Conservation (phyloP, 306 rosid species). For the Vigna reflexopilosa region DNA sequence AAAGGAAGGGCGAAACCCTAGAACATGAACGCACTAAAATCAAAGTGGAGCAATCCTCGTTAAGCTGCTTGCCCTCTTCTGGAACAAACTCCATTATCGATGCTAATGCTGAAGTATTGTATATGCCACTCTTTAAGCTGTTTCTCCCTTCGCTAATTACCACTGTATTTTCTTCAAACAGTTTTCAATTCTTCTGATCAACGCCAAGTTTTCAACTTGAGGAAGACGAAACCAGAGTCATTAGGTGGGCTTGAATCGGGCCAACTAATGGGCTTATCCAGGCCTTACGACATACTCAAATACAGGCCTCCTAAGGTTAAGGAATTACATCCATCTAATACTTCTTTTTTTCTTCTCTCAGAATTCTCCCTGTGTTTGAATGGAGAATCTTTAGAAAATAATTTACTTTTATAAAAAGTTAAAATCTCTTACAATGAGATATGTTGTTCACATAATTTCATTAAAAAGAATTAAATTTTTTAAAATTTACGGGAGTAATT, state of each 20-base stretch:
- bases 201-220: constrained; percentile 6
- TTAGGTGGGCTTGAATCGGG: constrained; percentile 4
- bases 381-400: too few species aligned
- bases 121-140: constrained; percentile 7
- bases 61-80: constrained; percentile 62
- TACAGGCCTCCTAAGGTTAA: neutral
- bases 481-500: too few species aligned
- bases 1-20: constrained; percentile 18
- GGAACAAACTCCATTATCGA: constrained; percentile 65
- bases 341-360: too few species aligned
- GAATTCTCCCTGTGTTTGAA: too few species aligned
- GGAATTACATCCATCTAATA: too few species aligned
- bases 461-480: too few species aligned
- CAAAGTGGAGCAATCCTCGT: constrained; percentile 69
- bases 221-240: constrained; percentile 25
- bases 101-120: constrained; percentile 8
- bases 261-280: neutral
- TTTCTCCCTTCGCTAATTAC: constrained; percentile 1
- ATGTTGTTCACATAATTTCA: too few species aligned
- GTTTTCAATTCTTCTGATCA: neutral
- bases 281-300: neutral
- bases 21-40: constrained; percentile 65
- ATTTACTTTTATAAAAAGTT: too few species aligned
- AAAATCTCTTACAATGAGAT: too few species aligned
- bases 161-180: neutral